Evolutionary conservation across 2,329 filamentous ascomycete genomes (phyloP), one percentile per base, ranked within the genome.

Genomic region (Hypoxylon sp.): DNA sequence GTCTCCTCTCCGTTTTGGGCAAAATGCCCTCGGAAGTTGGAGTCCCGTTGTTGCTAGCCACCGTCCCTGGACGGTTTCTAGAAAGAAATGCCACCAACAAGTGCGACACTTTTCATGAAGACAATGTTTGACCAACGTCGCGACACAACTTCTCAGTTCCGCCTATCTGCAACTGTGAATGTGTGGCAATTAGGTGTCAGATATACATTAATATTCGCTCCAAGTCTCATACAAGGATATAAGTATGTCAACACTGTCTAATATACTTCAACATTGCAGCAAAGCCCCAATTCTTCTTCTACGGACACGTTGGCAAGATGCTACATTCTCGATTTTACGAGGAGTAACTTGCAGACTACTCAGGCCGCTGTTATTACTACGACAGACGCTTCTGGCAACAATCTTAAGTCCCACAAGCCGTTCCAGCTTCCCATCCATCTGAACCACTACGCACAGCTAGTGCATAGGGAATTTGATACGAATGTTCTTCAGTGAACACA

Each of bases 241-340:
- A 67, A 60, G 51, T 67, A 56, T 54, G 54, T 32, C 20, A n/a
- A 40, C 16, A 36, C 50, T 38, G 36, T 46, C 51, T 33, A n/a
- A 49, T 49, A 55, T 33, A 18, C 46, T 42, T 33, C 32, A 16
- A n/a, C 7, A 36, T 9, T 16, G 8, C 18, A 32, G 2, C 36
- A 14, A 33, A 42, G 38, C 30, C 18, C 20, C 44, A n/a, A 24
- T 45, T 7, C n/a, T 45, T 7, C n/a, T 9, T 51, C 28, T 12
- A 49, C 44, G 33, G 30, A 36, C 32, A 36, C 32, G 32, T 36
- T 36, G 14, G 14, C 32, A 36, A 53, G 53, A 40, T 22, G 32
- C 42, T 20, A 42, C 20, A 33, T 26, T 20, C 36, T 42, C 8
- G 8, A 50, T 59, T n/a, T 18, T 30, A 49, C 24, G 26, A 49